Percentiles rank a stretch among this genome's conserved stretches.
Conservation (phyloP, 2,329 filamentous ascomycete species). For the Cordyceps militaris region DNA sequence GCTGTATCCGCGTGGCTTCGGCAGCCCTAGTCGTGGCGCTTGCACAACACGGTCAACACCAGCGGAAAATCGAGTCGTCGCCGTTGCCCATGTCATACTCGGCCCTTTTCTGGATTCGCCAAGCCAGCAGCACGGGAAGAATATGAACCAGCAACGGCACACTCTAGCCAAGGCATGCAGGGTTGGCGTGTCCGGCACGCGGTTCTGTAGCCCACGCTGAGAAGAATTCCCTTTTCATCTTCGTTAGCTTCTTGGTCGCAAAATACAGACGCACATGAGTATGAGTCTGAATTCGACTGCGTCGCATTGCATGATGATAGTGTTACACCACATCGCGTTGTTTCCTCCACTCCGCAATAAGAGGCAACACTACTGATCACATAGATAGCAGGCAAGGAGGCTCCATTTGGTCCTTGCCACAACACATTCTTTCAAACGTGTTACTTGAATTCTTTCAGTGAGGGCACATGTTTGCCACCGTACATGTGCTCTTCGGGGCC, state of each 20-base stretch:
- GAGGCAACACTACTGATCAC: not conserved
- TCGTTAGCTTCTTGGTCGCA: not conserved
- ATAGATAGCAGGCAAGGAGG: no score
- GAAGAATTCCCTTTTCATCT: not conserved
- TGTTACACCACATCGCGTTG: not conserved
- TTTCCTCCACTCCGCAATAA: not conserved
- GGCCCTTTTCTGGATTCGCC: not conserved
- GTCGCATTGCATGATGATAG: not conserved
- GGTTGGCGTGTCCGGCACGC: not conserved
- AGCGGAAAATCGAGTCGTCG: constrained; percentile 4
- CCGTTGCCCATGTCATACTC: not conserved
- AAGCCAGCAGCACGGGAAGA: not conserved
- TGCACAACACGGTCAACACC: not conserved
- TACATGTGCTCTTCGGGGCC: not conserved
- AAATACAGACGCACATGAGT: not conserved
- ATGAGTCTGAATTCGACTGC: not conserved
- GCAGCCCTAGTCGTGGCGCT: constrained; percentile 2
- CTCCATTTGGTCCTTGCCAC: no score
- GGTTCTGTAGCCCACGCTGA: not conserved
- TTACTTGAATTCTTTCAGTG: not conserved
- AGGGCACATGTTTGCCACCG: no score
- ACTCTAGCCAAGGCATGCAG: not conserved
- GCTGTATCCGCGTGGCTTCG: not conserved
- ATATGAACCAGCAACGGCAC: not conserved
- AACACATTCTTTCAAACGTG: no score